Percentiles rank a stretch among this genome's conserved stretches.
These are phyloP conservation scores for Cryphonectria radicalis DNA, from an alignment of 2,329 filamentous ascomycete species.

Conservation along the genomic window DNA sequence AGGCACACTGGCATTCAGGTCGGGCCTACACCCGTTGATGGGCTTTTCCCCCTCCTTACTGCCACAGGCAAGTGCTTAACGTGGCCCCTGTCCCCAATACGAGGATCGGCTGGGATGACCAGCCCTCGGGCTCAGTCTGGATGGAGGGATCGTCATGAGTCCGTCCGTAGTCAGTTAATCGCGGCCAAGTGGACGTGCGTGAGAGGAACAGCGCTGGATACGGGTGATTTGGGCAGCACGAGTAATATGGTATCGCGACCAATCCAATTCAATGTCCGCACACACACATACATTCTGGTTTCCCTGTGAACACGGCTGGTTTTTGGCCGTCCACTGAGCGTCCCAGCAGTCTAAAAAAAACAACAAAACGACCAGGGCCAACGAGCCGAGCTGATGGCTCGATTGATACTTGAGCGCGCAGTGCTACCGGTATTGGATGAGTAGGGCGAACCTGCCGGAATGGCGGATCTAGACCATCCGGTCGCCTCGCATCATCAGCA, in stretches of 20 bases:
- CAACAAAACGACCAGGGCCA: neutral
- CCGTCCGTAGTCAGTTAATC: neutral
- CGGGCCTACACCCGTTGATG: neutral
- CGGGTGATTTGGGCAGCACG: neutral
- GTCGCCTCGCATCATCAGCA: neutral
- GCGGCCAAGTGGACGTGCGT: neutral
- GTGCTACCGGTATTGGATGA: neutral
- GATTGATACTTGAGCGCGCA: neutral
- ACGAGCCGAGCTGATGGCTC: neutral
- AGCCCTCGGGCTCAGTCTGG: neutral
- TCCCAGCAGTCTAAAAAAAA: neutral
- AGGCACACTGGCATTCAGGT: neutral
- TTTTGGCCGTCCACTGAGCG: neutral
- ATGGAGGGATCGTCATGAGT: neutral
- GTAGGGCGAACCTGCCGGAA: neutral
- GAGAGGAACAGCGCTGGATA: neutral
- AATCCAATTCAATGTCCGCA: neutral
- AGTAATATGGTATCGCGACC: conserved; percentile 1
- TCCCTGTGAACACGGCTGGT: neutral
- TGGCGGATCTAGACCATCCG: neutral
- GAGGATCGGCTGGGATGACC: neutral
- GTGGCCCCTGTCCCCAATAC: neutral
- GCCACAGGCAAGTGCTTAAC: conserved; percentile 24
- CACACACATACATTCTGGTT: neutral
- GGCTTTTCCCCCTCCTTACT: neutral